These are phyloP conservation scores for Cercospora sojina DNA, from an alignment of 2,329 filamentous ascomycete genomes.

Conservation along the genomic window DNA sequence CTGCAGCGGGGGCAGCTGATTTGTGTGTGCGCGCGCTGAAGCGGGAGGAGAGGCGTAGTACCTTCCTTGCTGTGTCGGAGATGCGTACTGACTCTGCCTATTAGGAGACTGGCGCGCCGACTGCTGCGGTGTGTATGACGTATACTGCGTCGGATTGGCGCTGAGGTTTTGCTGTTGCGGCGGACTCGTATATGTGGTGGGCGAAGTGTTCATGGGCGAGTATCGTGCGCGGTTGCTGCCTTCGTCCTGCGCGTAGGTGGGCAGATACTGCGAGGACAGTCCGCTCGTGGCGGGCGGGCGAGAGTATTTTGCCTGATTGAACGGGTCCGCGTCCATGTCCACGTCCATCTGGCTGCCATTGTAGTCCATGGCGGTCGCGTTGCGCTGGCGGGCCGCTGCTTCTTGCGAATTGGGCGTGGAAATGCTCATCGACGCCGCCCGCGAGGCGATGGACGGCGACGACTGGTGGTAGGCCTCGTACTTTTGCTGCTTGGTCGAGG, in stretches of 20 bases:
- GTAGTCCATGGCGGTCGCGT: slow-evolving; percentile 31
- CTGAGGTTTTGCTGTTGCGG: slow-evolving; percentile 43
- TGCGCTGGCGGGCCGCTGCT: slow-evolving; percentile 12
- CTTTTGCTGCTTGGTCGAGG: slow-evolving; percentile 6
- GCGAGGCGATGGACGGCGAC: slow-evolving; percentile 25
- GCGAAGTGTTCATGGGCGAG: slow-evolving; percentile 92
- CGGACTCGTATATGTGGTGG: slow-evolving; percentile 64
- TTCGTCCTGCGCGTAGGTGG: slow-evolving; percentile 46
- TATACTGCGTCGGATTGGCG: slow-evolving; percentile 29
- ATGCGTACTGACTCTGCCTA: slow-evolving; percentile 60
- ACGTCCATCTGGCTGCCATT: slow-evolving; percentile 45
- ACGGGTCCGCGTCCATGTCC: slow-evolving; percentile 86
- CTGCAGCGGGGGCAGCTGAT: slow-evolving; percentile 73
- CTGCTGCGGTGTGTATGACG: slow-evolving; percentile 45
- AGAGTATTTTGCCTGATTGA: slow-evolving; percentile 83
- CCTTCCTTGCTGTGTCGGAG: slow-evolving; percentile 51
- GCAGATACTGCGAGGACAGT: slow-evolving; percentile 68
- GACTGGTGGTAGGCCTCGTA: slow-evolving; percentile 19
- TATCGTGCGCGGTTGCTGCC: slow-evolving; percentile 85
- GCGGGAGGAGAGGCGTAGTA: slow-evolving; percentile 58
- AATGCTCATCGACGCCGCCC: slow-evolving; percentile 26
- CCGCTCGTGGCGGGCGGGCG: slow-evolving; percentile 64
- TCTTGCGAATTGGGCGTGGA: slow-evolving; percentile 16
- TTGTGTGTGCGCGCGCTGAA: slow-evolving; percentile 51
- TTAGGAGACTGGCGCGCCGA: slow-evolving; percentile 75